phyloP scores from a whole-genome alignment of 108 stramenopile genomes.

The Nitzschia putrida region DNA sequence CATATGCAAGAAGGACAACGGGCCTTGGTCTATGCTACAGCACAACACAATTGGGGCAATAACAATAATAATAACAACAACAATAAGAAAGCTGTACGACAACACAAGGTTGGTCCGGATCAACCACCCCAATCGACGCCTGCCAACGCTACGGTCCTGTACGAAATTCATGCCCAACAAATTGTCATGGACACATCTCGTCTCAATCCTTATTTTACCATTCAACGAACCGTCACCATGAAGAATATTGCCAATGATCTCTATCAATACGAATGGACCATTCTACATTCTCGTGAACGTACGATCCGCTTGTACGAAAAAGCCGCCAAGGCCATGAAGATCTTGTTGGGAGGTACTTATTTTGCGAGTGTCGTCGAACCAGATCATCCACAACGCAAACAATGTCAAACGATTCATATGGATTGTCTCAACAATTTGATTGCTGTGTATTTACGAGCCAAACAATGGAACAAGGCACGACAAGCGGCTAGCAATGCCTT shows the following conservation, averaged over 20 bases:
- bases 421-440: conserved; percentile 51
- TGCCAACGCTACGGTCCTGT: conserved; percentile 33
- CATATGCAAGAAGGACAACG: conserved; percentile 38
- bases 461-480: conserved; percentile 39
- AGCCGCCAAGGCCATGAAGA: conserved; percentile 9
- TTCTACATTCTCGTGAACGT: conserved; percentile 15
- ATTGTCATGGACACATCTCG: conserved; percentile 30
- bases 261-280: conserved; percentile 26
- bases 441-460: conserved; percentile 42
- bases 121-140: conserved; percentile 24
- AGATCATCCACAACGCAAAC: conserved; percentile 33
- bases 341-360: conserved; percentile 14
- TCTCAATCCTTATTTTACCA: conserved; percentile 35
- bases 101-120: conserved; percentile 48
- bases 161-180: conserved; percentile 24
- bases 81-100: conserved; percentile 7
- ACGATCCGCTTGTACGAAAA: conserved; percentile 24
- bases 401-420: conserved; percentile 27
- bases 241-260: conserved; percentile 53
- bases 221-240: conserved; percentile 25
- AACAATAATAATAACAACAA: not conserved
- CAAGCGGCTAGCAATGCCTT: conserved; percentile 37
- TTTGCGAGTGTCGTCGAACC: conserved; percentile 14
- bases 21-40: conserved; percentile 27
- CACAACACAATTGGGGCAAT: not conserved